phyloP scores from a whole-genome alignment of 331 rosid genomes.

The Arachis monticola region DNA sequence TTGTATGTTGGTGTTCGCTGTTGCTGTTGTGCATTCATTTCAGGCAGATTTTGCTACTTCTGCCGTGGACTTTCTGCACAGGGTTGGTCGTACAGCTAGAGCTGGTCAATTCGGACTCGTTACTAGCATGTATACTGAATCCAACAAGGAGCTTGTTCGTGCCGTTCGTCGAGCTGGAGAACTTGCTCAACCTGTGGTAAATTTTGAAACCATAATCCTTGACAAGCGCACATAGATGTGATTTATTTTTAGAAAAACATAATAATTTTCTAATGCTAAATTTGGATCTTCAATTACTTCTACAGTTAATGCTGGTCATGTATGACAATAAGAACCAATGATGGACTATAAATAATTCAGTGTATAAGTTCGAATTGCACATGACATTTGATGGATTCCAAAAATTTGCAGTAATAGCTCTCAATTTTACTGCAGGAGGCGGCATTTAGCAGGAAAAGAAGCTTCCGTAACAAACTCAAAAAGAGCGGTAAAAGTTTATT shows the following conservation, averaged over 20 bases:
- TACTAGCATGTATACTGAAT: constrained; percentile 79
- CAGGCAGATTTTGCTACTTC: constrained; percentile 94
- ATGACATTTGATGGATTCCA: constrained; percentile 12
- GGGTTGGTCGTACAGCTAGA: constrained; percentile 95
- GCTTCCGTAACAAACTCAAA: constrained; percentile 92
- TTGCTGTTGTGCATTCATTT: constrained; percentile 39
- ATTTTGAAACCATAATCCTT: constrained; percentile 15
- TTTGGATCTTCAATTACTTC: constrained; percentile 9
- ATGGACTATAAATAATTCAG: constrained; percentile 2
- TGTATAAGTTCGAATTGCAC: constrained; percentile 1
- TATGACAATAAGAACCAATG: background rate
- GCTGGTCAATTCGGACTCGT: constrained; percentile 93
- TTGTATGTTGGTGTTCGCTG: constrained; percentile 28
- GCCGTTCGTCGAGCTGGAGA: constrained; percentile 87
- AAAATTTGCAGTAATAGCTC: constrained; percentile 29
- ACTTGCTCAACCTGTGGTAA: constrained; percentile 83
- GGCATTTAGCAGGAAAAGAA: constrained; percentile 96
- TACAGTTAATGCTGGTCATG: constrained; percentile 23
- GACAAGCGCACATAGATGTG: background rate
- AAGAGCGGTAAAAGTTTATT: constrained; percentile 61
- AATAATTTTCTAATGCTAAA: background rate
- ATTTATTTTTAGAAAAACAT: background rate
- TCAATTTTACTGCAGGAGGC: constrained; percentile 66
- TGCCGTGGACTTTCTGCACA: constrained; percentile 91
- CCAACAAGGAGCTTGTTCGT: constrained; percentile 82